These are phyloP conservation scores for Leptosphaerulina australis DNA, from an alignment of 2,329 filamentous ascomycete species.

Conservation along the genomic window DNA sequence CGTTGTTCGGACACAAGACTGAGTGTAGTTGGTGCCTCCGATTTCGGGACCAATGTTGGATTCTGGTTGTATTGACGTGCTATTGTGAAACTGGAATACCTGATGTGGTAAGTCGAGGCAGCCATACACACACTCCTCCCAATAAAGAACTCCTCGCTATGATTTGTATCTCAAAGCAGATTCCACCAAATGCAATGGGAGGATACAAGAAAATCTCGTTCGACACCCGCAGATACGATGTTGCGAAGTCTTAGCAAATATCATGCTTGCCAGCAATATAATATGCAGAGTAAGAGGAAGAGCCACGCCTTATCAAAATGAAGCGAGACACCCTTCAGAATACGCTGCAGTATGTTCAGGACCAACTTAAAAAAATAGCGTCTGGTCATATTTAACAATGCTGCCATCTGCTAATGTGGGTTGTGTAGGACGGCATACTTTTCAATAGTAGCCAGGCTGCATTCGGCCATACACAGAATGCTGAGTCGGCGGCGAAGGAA, in stretches of 20 bases:
- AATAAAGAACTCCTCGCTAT: conserved; percentile 36
- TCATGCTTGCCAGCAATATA: no score
- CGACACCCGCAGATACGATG: conserved; percentile 19
- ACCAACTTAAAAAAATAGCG: no score
- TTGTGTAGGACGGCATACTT: not conserved
- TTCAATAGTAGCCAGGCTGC: conserved; percentile 31
- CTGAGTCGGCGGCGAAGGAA: conserved; percentile 45
- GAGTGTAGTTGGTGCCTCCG: no score
- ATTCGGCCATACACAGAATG: conserved; percentile 36
- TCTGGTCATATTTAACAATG: no score
- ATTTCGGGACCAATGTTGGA: not conserved
- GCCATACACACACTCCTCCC: not conserved
- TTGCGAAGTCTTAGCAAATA: not conserved
- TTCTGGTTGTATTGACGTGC: not conserved
- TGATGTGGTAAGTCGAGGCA: no score
- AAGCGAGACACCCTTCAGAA: no score
- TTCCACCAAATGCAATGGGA: conserved; percentile 17
- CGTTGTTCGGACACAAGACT: no score
- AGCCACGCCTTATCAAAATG: no score
- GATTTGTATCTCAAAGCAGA: conserved; percentile 21
- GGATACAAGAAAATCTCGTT: not conserved
- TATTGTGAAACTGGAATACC: no score
- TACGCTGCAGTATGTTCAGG: no score
- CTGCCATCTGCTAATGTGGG: no score
- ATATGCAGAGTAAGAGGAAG: no score